Evolutionary conservation across 192 early-diverging fungal species (phyloP).

Genomic region (Mycoemilia scoparia): DNA sequence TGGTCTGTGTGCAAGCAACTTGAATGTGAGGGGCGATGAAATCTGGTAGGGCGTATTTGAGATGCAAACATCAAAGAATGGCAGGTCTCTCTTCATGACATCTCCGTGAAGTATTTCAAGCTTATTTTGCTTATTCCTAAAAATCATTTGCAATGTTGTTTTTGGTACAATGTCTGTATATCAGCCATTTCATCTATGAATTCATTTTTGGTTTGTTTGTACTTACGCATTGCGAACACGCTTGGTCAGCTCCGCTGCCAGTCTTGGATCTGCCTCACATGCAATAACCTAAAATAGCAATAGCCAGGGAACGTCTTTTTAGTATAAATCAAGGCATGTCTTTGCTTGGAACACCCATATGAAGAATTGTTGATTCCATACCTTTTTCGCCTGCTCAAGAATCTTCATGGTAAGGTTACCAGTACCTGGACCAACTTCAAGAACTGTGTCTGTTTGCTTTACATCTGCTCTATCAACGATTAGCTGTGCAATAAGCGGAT

Average conservation of each 20-base stretch:
- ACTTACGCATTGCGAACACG: conserved; percentile 75
- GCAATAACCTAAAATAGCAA: too few species aligned
- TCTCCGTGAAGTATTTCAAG: conserved; percentile 95
- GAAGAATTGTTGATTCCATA: too few species aligned
- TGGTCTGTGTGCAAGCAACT: conserved; percentile 87
- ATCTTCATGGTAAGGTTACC: conserved; percentile 95
- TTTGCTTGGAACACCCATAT: too few species aligned
- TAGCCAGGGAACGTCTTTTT: too few species aligned
- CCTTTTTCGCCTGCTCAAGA: conserved; percentile 80
- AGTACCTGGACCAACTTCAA: conserved; percentile 97
- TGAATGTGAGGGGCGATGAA: conserved; percentile 88
- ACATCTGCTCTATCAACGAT: conserved; percentile 89
- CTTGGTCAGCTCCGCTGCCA: conserved; percentile 91
- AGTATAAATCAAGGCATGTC: too few species aligned
- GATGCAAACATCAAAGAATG: conserved; percentile 97
- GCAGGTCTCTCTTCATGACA: conserved; percentile 89
- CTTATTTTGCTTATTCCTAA: too few species aligned
- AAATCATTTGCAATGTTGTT: too few species aligned
- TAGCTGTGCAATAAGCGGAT: conserved; percentile 86
- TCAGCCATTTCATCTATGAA: background rate
- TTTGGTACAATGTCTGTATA: background rate
- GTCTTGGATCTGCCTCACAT: conserved; percentile 89
- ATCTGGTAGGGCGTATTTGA: conserved; percentile 97
- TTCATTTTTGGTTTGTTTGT: conserved; percentile 7
- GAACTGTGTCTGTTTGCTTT: conserved; percentile 51